Conservation (phyloP, 805 yeast genomes). For the Saturnispora quitensis region DNA sequence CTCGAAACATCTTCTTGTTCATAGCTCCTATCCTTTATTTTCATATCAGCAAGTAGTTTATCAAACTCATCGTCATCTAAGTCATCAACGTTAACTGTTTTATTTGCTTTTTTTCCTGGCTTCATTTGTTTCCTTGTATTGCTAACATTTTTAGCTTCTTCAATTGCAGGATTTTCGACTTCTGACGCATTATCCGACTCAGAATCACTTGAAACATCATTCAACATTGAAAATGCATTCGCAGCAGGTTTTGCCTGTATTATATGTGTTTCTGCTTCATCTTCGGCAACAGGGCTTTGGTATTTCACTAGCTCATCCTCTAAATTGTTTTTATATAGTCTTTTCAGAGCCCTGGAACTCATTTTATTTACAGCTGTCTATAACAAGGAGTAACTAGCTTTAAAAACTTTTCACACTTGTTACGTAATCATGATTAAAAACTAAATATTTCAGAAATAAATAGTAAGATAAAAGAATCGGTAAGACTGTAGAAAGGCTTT, state of each 20-base stretch:
- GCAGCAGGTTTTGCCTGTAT: background rate
- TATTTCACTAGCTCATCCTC: slow-evolving; percentile 21
- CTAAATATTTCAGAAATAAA: no score
- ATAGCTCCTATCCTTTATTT: slow-evolving; percentile 16
- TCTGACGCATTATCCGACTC: slow-evolving; percentile 1
- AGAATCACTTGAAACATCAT: slow-evolving; percentile 22
- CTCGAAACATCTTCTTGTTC: slow-evolving; percentile 21
- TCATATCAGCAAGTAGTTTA: slow-evolving; percentile 37
- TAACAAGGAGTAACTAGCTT: background rate
- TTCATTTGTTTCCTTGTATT: background rate
- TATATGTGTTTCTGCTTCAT: slow-evolving; percentile 18
- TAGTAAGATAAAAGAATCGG: no score
- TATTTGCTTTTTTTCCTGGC: slow-evolving; percentile 16
- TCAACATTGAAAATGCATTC: slow-evolving; percentile 38
- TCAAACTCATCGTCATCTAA: slow-evolving; percentile 40
- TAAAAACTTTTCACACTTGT: background rate
- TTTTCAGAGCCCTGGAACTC: slow-evolving; percentile 44
- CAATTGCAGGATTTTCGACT: background rate
- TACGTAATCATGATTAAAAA: background rate
- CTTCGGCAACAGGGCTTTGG: slow-evolving; percentile 1
- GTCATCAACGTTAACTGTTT: slow-evolving; percentile 19
- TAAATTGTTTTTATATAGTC: slow-evolving; percentile 29
- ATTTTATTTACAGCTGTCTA: slow-evolving; percentile 17
- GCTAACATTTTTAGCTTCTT: background rate
- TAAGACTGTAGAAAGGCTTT: no score